Evolutionary conservation across 495 filamentous ascomycete species (phyloP).

Genomic region (Lophiotrema nucula): DNA sequence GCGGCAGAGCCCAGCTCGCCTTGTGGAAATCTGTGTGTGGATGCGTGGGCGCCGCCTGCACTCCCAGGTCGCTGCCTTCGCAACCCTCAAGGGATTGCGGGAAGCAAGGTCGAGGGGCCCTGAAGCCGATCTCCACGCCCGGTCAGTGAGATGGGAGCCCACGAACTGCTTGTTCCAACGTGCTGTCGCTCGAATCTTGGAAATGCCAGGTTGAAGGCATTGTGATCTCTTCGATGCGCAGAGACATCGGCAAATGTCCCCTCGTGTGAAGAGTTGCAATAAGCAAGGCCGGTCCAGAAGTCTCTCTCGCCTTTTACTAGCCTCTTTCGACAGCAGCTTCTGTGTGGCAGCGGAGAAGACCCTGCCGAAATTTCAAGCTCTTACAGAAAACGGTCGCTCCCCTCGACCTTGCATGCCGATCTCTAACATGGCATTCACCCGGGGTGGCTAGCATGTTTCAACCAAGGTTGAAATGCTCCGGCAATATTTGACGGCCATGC

Average conservation of each 20-base stretch:
- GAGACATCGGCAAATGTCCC: background rate
- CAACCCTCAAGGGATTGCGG: slow-evolving; percentile 34
- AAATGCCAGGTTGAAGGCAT: background rate
- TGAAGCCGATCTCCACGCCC: slow-evolving; percentile 31
- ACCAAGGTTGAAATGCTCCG: slow-evolving; percentile 26
- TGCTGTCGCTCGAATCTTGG: slow-evolving; percentile 2
- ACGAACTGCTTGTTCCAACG: slow-evolving; percentile 31
- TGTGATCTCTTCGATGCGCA: too few relatives aligned
- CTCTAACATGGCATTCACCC: slow-evolving; percentile 22
- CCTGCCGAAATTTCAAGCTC: slow-evolving; percentile 19
- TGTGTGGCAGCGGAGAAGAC: slow-evolving; percentile 16
- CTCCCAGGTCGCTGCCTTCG: slow-evolving; percentile 24
- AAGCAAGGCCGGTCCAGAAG: slow-evolving; percentile 21
- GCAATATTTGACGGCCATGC: slow-evolving; percentile 29
- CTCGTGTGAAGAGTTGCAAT: slow-evolving; percentile 6
- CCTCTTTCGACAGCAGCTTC: slow-evolving; percentile 16
- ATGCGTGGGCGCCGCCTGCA: slow-evolving; percentile 17
- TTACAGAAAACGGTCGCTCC: slow-evolving; percentile 32
- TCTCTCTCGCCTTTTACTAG: slow-evolving; percentile 5
- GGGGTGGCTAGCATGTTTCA: slow-evolving; percentile 25
- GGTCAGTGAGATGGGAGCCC: slow-evolving; percentile 20
- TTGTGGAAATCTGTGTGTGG: slow-evolving; percentile 14
- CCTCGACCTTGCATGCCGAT: slow-evolving; percentile 29
- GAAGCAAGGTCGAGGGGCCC: slow-evolving; percentile 37
- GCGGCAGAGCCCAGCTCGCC: slow-evolving; percentile 3